Evolutionary conservation across 495 filamentous ascomycete species (phyloP), one percentile per base, ranked within the genome.

Genomic region (Aspergillus taichungensis): DNA sequence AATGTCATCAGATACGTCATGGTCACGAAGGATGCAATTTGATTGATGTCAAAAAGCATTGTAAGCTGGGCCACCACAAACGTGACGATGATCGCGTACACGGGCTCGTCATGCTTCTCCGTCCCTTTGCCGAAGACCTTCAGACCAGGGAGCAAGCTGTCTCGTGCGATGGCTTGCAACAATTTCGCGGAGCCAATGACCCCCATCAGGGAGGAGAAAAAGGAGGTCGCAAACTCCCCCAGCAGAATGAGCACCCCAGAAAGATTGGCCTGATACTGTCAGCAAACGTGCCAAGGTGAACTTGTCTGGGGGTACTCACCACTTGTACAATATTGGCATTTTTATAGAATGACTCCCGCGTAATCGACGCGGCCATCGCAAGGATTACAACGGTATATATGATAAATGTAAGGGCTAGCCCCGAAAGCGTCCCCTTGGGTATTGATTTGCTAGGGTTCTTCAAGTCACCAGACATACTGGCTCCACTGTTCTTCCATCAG

Each of bases 401-500:
- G 38, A 87, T 48, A 53, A 94, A 87, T 1, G 88, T 94, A 34
- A 86, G 71, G 9, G 76, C 71, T 48, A 92, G 73, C 1, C 86
- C 87, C 52, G 80, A 80, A 7, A 94, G 67, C 1, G 88, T 94
- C 6, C 88, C 88, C 52, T 76, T 81, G 0, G 88, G 88, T 43
- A 94, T 94, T 3, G 85, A 76, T 53, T 84, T 88, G 72, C 85
- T 90, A 6, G 88, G 87, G 45, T 89, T 82, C 46, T 76, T 82
- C 34, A 94, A 57, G 61, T 94, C 87, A 3, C 88, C 88, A 8
- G 87, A 92, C 88, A 94, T 94, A 49, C 84, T 88, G 3, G 87
- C 87, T n/a, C 87, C 87, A 30, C 74, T 77, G 28, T 38, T 40
- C 32, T 14, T 50, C 27, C 13, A 42, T 66, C 4, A 24, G 32